phyloP scores from a whole-genome alignment of 139 green algal genomes.

The Tetradesmus obliquus region DNA sequence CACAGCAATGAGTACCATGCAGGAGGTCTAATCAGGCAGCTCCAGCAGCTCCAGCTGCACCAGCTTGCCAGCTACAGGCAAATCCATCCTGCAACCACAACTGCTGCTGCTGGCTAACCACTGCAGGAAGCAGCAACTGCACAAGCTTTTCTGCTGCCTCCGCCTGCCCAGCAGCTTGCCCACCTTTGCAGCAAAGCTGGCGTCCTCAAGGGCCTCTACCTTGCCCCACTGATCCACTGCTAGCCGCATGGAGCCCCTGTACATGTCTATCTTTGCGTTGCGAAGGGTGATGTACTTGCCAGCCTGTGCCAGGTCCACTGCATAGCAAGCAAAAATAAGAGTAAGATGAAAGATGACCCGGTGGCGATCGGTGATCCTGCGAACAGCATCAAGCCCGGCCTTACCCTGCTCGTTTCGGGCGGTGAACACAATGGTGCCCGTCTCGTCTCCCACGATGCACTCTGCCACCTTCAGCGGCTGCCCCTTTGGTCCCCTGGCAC shows the following conservation, averaged over 20 bases:
- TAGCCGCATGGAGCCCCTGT: slow-evolving; percentile 89
- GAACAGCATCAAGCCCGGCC: not conserved
- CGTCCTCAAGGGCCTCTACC: slow-evolving; percentile 67
- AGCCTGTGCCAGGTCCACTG: slow-evolving; percentile 82
- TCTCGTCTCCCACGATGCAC: slow-evolving; percentile 90
- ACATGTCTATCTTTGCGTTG: slow-evolving; percentile 96
- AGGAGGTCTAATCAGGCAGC: no score
- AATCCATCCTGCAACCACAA: not conserved
- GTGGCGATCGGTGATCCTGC: not conserved
- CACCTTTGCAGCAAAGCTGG: slow-evolving; percentile 74
- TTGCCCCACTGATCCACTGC: slow-evolving; percentile 82
- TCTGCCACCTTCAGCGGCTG: slow-evolving; percentile 78
- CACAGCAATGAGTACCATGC: no score
- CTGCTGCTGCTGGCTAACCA: not conserved
- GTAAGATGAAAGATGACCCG: not conserved
- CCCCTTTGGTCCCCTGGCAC: slow-evolving; percentile 53
- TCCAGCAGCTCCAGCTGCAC: no score
- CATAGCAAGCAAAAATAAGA: not conserved
- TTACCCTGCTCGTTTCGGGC: slow-evolving; percentile 88
- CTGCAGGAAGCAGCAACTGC: not conserved
- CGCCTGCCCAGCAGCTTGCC: not conserved
- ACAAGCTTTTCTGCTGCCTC: not conserved
- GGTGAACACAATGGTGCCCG: slow-evolving; percentile 85
- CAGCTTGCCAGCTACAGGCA: not conserved
- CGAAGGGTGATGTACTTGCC: slow-evolving; percentile 78